Conservation (phyloP, 208 protist species). For the Acanthamoeba royreba region DNA sequence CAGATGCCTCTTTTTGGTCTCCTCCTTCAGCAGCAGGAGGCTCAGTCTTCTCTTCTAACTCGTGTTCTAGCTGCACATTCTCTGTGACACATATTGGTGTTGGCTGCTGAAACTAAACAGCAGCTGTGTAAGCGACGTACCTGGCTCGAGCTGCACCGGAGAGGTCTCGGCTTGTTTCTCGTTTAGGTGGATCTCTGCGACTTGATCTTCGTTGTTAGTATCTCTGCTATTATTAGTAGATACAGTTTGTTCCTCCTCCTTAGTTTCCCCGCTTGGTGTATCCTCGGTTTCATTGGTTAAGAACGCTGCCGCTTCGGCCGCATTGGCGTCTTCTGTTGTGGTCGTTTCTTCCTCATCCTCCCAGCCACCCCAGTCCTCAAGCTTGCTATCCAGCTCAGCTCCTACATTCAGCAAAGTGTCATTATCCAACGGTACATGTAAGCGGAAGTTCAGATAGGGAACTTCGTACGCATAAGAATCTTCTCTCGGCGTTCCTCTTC, state of each 20-base stretch:
- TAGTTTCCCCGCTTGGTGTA: no score
- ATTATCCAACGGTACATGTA: no score
- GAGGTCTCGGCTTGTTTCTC: neutral
- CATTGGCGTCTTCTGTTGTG: neutral
- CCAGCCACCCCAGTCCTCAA: constrained; percentile 25
- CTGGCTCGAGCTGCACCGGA: neutral
- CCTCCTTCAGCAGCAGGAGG: neutral
- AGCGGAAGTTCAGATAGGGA: neutral
- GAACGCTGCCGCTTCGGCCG: neutral
- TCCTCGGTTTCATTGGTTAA: neutral
- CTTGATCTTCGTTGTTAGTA: no score
- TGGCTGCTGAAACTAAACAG: no score
- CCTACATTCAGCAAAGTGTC: no score
- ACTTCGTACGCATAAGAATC: constrained; percentile 27
- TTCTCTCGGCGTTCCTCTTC: constrained; percentile 43
- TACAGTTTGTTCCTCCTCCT: no score
- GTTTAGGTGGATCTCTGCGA: no score
- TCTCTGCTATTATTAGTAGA: no score
- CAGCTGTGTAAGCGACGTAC: neutral
- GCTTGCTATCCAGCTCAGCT: neutral
- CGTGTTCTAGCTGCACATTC: neutral
- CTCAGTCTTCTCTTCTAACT: neutral
- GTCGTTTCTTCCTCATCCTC: neutral
- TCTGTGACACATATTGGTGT: no score
- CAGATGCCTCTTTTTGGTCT: neutral